Evolutionary conservation across 1,284 basidiomycete genomes (phyloP), one percentile per base, ranked within the genome.

Genomic region (Chalciporus sp.): DNA sequence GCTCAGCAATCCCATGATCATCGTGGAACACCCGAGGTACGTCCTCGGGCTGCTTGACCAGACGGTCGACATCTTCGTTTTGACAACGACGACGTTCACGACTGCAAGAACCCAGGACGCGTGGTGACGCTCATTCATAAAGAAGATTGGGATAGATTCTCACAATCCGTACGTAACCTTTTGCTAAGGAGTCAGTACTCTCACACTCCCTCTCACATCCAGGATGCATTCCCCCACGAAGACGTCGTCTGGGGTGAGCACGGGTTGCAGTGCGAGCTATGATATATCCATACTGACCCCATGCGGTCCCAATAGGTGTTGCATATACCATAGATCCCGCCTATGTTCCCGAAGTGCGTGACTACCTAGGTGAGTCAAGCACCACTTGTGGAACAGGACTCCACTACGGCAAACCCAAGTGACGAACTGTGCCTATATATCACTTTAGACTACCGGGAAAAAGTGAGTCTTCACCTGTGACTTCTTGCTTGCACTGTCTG

Each of bases 1-100:
- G 90, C 93, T 0, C 92, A 95, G 71, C 81, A 82, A 67, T 94
- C 90, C 49, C 90, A 91, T 71, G 93, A 95, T 63, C 93, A 95
- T 71, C 80, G 90, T 20, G 91, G 90, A 17, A 92, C 90, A 1
- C 86, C 84, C 3, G 84, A 91, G 76, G 90, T 89, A 49, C 44
- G 69, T 44, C 14, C 5, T 39, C 35, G 35, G 7, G 4, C 42
- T 39, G 33, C 46, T 7, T 12, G 42, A 40, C 14, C 35, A 41
- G 20, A 19, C 23, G 12, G n/a, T 9, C n/a, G 4, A 17, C 8
- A 37, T 17, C 35, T 17, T 17, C 7, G 17, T 37, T 9, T 37
- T 7, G n/a, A 37, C 17, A 17, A 17, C n/a, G 7, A 37, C 35
- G 35, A 37, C 7, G 1, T 17, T 37, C 7, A 7, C 7, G n/a